These are phyloP conservation scores for Fusarium guadeloupense DNA, from an alignment of 2,329 filamentous ascomycete genomes.

Conservation along the genomic window DNA sequence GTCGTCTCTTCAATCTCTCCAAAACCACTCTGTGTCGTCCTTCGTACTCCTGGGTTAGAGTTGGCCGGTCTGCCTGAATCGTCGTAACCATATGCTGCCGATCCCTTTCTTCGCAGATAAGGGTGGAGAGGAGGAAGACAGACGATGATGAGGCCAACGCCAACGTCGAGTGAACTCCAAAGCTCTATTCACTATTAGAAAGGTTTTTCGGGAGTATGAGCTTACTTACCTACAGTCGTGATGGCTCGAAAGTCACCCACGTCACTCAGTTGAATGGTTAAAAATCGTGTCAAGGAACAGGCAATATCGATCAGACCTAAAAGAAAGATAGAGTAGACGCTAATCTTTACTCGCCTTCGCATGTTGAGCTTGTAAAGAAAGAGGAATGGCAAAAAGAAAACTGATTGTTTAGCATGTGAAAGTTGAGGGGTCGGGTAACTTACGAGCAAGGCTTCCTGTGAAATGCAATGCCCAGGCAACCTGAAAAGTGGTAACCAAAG, in stretches of 20 bases:
- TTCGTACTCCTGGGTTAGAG: neutral
- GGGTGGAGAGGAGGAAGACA: slow-evolving; percentile 35
- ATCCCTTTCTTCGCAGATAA: slow-evolving; percentile 19
- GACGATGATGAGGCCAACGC: slow-evolving; percentile 32
- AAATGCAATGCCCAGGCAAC: slow-evolving; percentile 28
- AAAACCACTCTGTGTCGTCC: slow-evolving; percentile 15
- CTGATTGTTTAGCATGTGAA: neutral
- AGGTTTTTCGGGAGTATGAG: accelerated
- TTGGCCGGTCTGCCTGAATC: slow-evolving; percentile 7
- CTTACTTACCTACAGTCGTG: slow-evolving; percentile 23
- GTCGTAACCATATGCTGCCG: slow-evolving; percentile 10
- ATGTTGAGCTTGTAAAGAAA: slow-evolving; percentile 28
- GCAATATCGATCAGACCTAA: slow-evolving; percentile 33
- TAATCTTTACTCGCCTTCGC: slow-evolving; percentile 14
- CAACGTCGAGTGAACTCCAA: slow-evolving; percentile 31
- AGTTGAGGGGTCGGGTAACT: accelerated
- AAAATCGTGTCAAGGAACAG: slow-evolving; percentile 32
- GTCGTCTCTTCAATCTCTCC: slow-evolving; percentile 27
- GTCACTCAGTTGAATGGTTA: slow-evolving; percentile 15
- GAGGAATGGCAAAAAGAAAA: slow-evolving; percentile 18
- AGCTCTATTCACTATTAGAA: slow-evolving; percentile 6
- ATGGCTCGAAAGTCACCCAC: slow-evolving; percentile 19
- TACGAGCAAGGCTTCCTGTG: slow-evolving; percentile 15
- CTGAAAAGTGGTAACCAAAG: slow-evolving; percentile 12
- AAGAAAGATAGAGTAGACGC: slow-evolving; percentile 31